phyloP scores from a whole-genome alignment of 768 basidiomycete genomes.

The Roridomyces roridus region DNA sequence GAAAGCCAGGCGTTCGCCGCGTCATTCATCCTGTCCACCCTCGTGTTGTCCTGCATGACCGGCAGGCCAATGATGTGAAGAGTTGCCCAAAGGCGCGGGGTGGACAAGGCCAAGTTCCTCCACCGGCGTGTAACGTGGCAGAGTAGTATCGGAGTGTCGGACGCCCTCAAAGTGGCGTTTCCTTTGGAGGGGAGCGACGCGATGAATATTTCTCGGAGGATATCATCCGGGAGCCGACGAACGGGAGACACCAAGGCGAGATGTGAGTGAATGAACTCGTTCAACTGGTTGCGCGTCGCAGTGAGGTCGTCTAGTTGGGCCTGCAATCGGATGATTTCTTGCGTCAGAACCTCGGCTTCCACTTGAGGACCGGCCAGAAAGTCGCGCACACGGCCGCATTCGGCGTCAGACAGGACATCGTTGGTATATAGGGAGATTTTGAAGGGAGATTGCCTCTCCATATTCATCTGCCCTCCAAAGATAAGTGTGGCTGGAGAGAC shows the following conservation, averaged over 20 bases:
- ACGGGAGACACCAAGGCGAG: no score
- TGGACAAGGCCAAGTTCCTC: background rate
- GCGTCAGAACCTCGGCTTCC: background rate
- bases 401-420: background rate
- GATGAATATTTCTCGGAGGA: background rate
- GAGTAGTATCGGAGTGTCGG: background rate
- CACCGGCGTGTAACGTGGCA: background rate
- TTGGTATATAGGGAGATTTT: background rate
- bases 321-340: no score
- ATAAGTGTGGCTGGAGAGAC: no score
- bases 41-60: no score
- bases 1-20: no score
- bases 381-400: background rate
- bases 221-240: background rate
- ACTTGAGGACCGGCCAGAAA: background rate
- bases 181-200: background rate
- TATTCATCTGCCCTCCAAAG: no score
- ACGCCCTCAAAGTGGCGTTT: background rate
- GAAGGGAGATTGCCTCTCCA: slow-evolving; percentile 8
- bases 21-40: no score
- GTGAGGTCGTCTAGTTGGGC: background rate
- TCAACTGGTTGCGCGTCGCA: background rate
- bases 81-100: background rate
- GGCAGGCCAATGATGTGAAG: background rate
- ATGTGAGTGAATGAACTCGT: background rate